Evolutionary conservation across 2,329 filamentous ascomycete species (phyloP), one percentile per base, ranked within the genome.

Genomic region (Aspergillus novoparasiticus): DNA sequence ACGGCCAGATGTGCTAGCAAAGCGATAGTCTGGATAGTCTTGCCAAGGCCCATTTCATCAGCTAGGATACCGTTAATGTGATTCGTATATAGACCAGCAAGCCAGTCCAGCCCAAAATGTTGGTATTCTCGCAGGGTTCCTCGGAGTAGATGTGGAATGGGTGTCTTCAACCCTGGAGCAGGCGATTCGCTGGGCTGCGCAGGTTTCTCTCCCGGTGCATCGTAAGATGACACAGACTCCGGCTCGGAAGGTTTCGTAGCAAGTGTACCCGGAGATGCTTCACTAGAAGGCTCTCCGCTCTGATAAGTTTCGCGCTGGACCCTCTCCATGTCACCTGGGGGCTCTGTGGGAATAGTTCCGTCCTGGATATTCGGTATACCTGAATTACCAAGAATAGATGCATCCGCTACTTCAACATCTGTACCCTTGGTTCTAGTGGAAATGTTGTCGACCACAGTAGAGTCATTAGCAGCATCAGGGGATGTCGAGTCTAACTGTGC

Each of bases 21-120:
- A 4, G 96, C 90, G 72, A 99, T 99, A 0, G 95, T 99, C 76
- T 99, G 95, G 54, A 99, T 98, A 0, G 95, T 99, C 79, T 99
- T 99, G 10, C 95, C 95, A 3, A 99, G 85, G 67, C 95, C 95
- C 95, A 99, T 99, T 76, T 99, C 95, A 74, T 99, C 96, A 1
- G 95, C 95, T 23, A 99, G 82, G 60, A 99, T 99, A 26, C 95
- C 95, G 72, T 98, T 99, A 30, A 94, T 97, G 66, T 91, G 90
- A 67, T 95, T 96, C 19, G 89, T 89, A 75, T 99, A 98, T 1
- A 99, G 85, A 0, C 93, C 92, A 2, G 94, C 93, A 54, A 99
- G 88, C 95, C 95, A 99, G 75, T 99, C 95, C 9, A 99, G 81
- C n/a, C 95, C 96, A 72, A 92, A 92, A 72, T 97, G 95, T 71